Evolutionary conservation across 2,329 filamentous ascomycete genomes (phyloP).

Genomic region (Epichloe sibirici): DNA sequence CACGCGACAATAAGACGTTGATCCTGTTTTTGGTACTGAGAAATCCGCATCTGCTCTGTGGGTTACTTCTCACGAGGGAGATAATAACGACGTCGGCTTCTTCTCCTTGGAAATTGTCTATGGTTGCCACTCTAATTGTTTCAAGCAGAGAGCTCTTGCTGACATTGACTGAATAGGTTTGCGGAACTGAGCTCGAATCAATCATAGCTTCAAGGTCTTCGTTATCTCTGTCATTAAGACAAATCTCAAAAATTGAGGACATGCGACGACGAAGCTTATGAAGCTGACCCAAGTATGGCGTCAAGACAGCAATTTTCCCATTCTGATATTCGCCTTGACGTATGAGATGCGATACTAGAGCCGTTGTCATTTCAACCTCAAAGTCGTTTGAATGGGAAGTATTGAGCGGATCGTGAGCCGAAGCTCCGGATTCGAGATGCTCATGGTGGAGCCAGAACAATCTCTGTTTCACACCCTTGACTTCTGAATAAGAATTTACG

Average conservation of each 20-base stretch:
- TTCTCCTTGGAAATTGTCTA: constrained; percentile 71
- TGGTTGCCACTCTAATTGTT: constrained; percentile 45
- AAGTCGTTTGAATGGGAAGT: constrained; percentile 42
- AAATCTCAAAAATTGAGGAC: constrained; percentile 42
- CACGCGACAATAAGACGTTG: constrained; percentile 56
- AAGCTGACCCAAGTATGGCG: constrained; percentile 49
- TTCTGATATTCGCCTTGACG: constrained; percentile 48
- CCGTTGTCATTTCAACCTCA: constrained; percentile 51
- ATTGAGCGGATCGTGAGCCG: constrained; percentile 18
- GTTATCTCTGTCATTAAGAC: constrained; percentile 49
- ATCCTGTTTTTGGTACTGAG: constrained; percentile 54
- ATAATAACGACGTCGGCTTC: constrained; percentile 61
- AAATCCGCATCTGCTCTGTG: constrained; percentile 46
- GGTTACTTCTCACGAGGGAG: constrained; percentile 60
- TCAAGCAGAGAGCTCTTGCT: constrained; percentile 26
- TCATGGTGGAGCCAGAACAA: constrained; percentile 53
- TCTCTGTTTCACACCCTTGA: constrained; percentile 39
- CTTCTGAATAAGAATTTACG: constrained; percentile 28
- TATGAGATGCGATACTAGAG: constrained; percentile 52
- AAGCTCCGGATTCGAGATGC: constrained; percentile 27
- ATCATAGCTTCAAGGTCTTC: constrained; percentile 14
- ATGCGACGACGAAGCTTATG: constrained; percentile 36
- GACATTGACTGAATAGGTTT: not conserved
- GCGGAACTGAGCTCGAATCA: not conserved
- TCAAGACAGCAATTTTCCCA: constrained; percentile 58